Evolutionary conservation across 1,139 yeast species (phyloP).

Genomic region (Yamadazyma diddensiae): DNA sequence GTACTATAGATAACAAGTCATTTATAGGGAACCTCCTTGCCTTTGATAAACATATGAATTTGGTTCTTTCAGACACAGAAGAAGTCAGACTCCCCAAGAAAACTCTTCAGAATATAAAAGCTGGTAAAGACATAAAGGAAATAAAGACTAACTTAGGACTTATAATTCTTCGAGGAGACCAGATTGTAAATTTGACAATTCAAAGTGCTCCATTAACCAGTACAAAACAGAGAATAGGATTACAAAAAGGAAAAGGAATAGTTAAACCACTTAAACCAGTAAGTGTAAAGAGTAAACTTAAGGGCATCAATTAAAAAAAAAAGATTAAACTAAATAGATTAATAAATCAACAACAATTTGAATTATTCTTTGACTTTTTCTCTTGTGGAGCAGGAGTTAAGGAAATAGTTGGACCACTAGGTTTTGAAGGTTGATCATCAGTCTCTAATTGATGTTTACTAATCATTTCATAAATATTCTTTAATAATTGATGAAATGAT

Average conservation of each 20-base stretch:
- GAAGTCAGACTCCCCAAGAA: slow-evolving; percentile 77
- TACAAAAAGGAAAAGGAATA: slow-evolving; percentile 45
- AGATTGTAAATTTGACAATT: slow-evolving; percentile 76
- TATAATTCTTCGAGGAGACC: slow-evolving; percentile 84
- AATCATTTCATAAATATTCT: slow-evolving; percentile 90
- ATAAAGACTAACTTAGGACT: slow-evolving; percentile 77
- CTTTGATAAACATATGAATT: slow-evolving; percentile 85
- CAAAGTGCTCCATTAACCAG: slow-evolving; percentile 73
- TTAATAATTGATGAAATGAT: slow-evolving; percentile 88
- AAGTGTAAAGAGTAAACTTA: slow-evolving; percentile 15
- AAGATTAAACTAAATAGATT: background rate
- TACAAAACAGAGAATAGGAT: slow-evolving; percentile 38
- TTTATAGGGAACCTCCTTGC: slow-evolving; percentile 81
- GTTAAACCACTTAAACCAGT: slow-evolving; percentile 40
- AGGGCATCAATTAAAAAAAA: slow-evolving; percentile 11
- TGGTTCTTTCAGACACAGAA: slow-evolving; percentile 81
- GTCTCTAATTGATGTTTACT: slow-evolving; percentile 84
- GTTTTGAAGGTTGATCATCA: slow-evolving; percentile 40
- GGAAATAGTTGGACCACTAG: slow-evolving; percentile 85
- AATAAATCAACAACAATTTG: slow-evolving; percentile 60
- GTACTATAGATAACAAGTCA: slow-evolving; percentile 71
- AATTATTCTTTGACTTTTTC: slow-evolving; percentile 55
- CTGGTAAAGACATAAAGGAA: slow-evolving; percentile 32
- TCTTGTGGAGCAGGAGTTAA: slow-evolving; percentile 94
- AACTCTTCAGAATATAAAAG: slow-evolving; percentile 41